Base-by-base conservation (phyloP, 768 basidiomycete genomes). In the Pleurotus eryngii region DNA sequence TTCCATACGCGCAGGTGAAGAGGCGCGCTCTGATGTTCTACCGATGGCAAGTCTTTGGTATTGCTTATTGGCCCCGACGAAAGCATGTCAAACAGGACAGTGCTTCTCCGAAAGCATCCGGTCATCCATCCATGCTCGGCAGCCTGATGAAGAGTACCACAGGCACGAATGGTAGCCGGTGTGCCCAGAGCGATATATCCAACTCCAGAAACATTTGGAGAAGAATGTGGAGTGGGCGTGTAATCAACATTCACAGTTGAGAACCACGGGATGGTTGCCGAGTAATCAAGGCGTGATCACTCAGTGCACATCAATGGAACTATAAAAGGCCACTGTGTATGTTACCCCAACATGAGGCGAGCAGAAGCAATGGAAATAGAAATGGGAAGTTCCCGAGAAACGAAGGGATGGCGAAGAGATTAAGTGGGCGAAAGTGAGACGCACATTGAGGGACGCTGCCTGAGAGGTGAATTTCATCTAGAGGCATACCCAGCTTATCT, bases 381-480 rank as follows among this genome's bases (percentile, higher is more conserved):
- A 40, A 26, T 49, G 27, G 43, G 30, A 47, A 48, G 45, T 46
- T 37, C 49, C 12, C 14, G 15, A n/a, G 50, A 40, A 27, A 39
- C 55, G 50, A 30, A 40, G 39, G 6, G 20, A 48, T 45, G 45
- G 30, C 49, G 50, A 17, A 51, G 26, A 50, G 50, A 60, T 27
- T 12, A 12, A 0, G 1, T 55, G 38, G 9, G 55, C 43, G 51
- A 43, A 35, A 55, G n/a, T 43, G 8, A 43, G 42, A 70, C 85
- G 66, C 68, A 87, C 88, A 90, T 69, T 82, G 82, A 15, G 89
- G 87, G 39, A 91, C 90, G 64, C 85, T 74, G 24, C 90, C 89
- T 24, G 78, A 75, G 55, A 74, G 69, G 69, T 92, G 89, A 43
- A 91, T 90, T 55, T 89, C 84, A 55, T 89, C 84, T 38, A 91